Percentiles rank a stretch among this genome's conserved stretches.
phyloP scores from a whole-genome alignment of 345 rosid genomes.

The Eutrema yunnanense region DNA sequence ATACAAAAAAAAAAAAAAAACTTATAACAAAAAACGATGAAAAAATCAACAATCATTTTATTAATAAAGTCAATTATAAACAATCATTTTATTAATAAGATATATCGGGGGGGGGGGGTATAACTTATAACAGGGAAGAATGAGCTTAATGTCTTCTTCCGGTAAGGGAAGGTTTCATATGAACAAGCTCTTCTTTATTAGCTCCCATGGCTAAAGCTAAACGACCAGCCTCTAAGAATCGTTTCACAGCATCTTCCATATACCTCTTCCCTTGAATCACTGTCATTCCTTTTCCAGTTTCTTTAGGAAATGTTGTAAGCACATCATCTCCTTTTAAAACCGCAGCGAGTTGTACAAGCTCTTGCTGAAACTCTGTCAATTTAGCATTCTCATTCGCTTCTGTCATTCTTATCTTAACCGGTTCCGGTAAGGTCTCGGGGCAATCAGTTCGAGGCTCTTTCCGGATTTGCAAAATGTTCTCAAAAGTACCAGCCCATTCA shows the following conservation, averaged over 20 bases:
- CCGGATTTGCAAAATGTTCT: slow-evolving; percentile 46
- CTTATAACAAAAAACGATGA: too few species aligned
- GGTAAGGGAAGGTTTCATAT: slow-evolving; percentile 83
- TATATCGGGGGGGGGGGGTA: too few species aligned
- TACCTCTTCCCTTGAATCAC: slow-evolving; percentile 69
- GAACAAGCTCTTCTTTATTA: slow-evolving; percentile 61
- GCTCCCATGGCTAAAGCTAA: slow-evolving; percentile 74
- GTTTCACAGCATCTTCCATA: slow-evolving; percentile 75
- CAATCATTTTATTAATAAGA: too few species aligned
- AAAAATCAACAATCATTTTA: too few species aligned
- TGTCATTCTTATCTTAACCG: slow-evolving; percentile 48
- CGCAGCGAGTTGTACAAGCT: slow-evolving; percentile 76
- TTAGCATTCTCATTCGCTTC: slow-evolving; percentile 62
- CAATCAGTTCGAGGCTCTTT: slow-evolving; percentile 76
- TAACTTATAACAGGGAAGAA: neutral
- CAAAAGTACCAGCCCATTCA: slow-evolving; percentile 87
- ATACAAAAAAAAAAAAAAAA: too few species aligned
- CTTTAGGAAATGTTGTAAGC: slow-evolving; percentile 44
- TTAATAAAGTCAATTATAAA: too few species aligned
- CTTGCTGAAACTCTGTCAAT: slow-evolving; percentile 77
- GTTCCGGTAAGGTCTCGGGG: slow-evolving; percentile 61
- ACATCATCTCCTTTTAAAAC: slow-evolving; percentile 61
- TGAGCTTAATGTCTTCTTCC: slow-evolving; percentile 11
- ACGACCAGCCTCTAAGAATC: slow-evolving; percentile 64
- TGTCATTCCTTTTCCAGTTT: slow-evolving; percentile 55